Conservation (phyloP, 1,139 yeast species). For the Saccharomycopsis phalli region DNA sequence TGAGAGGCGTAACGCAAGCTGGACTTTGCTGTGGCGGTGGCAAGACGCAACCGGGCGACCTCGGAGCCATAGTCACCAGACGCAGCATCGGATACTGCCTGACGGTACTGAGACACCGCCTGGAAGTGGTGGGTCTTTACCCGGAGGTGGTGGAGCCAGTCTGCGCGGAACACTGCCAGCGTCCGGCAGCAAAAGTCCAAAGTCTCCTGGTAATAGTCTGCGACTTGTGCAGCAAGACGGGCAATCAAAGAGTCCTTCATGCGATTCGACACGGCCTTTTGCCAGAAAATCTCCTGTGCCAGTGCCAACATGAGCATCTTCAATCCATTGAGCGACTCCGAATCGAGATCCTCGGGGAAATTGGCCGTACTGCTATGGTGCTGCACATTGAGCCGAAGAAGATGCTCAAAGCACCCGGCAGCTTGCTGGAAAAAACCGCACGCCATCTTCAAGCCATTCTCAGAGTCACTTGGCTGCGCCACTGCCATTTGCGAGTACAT, state of each 20-base stretch:
- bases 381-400: slow-evolving; percentile 25
- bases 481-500: slow-evolving; percentile 49
- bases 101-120: slow-evolving; percentile 63
- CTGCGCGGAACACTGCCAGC: slow-evolving; percentile 42
- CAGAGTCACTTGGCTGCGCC: slow-evolving; percentile 33
- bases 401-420: slow-evolving; percentile 54
- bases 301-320: slow-evolving; percentile 60
- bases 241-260: slow-evolving; percentile 57
- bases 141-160: slow-evolving; percentile 54
- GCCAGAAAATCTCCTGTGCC: slow-evolving; percentile 86
- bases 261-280: slow-evolving; percentile 49
- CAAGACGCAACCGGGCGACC: slow-evolving; percentile 45
- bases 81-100: slow-evolving; percentile 42
- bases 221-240: slow-evolving; percentile 54
- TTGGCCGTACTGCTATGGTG: slow-evolving; percentile 24
- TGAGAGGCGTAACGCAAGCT: slow-evolving; percentile 37
- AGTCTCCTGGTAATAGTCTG: slow-evolving; percentile 47
- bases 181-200: slow-evolving; percentile 38
- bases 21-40: slow-evolving; percentile 30
- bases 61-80: slow-evolving; percentile 59
- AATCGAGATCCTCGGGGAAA: slow-evolving; percentile 37
- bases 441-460: slow-evolving; percentile 51
- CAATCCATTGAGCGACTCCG: slow-evolving; percentile 36
- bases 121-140: slow-evolving; percentile 56
- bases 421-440: slow-evolving; percentile 60